A percentile compares a stretch with the other conserved stretches of the same genome.
Evolutionary conservation across 306 rosid species (phyloP).

Genomic region (Heteromeles arbutifolia): DNA sequence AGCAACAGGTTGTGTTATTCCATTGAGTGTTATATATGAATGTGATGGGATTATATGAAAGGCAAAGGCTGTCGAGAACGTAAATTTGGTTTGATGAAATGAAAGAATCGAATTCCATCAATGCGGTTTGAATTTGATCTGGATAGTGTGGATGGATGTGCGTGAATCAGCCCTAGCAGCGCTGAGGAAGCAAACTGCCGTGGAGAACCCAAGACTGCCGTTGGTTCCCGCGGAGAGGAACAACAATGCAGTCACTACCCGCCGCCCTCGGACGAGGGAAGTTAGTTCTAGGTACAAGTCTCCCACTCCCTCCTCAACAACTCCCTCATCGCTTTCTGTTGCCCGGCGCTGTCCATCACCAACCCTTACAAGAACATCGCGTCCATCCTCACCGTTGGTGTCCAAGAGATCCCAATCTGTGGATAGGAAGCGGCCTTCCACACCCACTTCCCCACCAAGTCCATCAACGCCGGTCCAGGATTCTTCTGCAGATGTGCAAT

Average conservation of each 20-base stretch:
- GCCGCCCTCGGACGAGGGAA: conserved; percentile 52
- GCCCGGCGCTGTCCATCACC: conserved; percentile 74
- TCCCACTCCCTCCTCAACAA: conserved; percentile 22
- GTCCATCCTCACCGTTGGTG: conserved; percentile 41
- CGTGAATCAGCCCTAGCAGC: conserved; percentile 58
- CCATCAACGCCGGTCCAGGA: conserved; percentile 73
- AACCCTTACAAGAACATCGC: conserved; percentile 48
- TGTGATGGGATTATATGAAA: neutral
- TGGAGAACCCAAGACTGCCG: conserved; percentile 48
- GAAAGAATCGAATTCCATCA: conserved; percentile 29
- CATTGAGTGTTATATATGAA: neutral
- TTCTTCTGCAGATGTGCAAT: conserved; percentile 42
- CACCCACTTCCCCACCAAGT: conserved; percentile 70
- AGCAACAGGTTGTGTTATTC: conserved; percentile 4
- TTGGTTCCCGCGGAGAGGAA: conserved; percentile 70
- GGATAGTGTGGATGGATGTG: conserved; percentile 86
- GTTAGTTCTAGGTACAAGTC: conserved; percentile 69
- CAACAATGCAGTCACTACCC: conserved; percentile 52
- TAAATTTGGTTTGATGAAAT: neutral
- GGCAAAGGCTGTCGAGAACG: neutral
- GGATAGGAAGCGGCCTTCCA: conserved; percentile 77
- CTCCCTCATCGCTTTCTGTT: conserved; percentile 34
- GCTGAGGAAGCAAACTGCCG: conserved; percentile 49
- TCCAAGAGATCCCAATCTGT: conserved; percentile 68
- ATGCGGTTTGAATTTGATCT: conserved; percentile 56